Evolutionary conservation across 1,284 basidiomycete genomes (phyloP), one percentile per base, ranked within the genome.

Genomic region (Fistulinella cinereoalba): DNA sequence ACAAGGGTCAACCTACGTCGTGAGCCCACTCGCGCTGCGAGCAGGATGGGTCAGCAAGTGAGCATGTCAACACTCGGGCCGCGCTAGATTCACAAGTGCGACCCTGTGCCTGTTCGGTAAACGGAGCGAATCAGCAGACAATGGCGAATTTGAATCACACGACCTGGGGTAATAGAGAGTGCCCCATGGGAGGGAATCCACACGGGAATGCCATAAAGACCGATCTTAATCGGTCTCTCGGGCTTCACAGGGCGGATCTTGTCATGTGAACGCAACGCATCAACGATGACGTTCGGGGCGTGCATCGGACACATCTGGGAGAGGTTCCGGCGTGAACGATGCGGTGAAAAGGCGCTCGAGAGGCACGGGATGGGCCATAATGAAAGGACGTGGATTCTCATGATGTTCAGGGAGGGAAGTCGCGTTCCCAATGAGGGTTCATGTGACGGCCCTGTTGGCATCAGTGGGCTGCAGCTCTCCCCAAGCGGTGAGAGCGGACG

Each of bases 131-230:
- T 56, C 41, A 28, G 43, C 34, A 47, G 42, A 29, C 52, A 44
- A 32, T 12, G 12, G 39, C 46, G 52, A 49, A 40, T 18, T 44
- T 11, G 25, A 27, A 48, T 58, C 61, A 61, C 61, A 59, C 58
- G 49, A 59, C 61, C 54, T 57, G 57, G 57, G 57, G 57, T 60
- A 60, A 59, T 59, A 59, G 56, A 13, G 49, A 57, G 56, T 51
- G 47, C 43, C 33, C 48, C 58, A 62, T 44, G 54, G 47, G 50
- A 55, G 37, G 43, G 3, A 11, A 43, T 47, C 52, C 13, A 32
- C 54, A 47, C 56, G 58, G 60, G 56, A 49, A 45, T 37, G 41
- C 32, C 25, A 47, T 49, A 41, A 45, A 44, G 33, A 31, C 36
- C 19, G 52, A 55, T 46, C 37, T 29, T 44, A 47, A 61, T 59